Percentiles rank a stretch among this genome's conserved stretches.
These are phyloP conservation scores for Hamigera avellanea DNA, from an alignment of 495 filamentous ascomycete genomes.

Conservation along the genomic window DNA sequence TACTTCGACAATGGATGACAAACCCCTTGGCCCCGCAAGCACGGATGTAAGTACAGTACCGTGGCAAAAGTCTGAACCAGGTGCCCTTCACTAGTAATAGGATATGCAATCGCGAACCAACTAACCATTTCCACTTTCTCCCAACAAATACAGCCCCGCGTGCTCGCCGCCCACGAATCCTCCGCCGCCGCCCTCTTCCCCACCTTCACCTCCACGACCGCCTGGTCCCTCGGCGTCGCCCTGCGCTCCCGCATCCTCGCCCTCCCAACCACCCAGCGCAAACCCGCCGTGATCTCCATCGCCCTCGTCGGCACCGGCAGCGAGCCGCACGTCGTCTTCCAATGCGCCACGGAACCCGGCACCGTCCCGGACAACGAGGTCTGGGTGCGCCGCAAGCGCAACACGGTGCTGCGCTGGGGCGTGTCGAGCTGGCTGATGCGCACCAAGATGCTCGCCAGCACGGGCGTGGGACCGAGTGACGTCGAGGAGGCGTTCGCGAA, in stretches of 20 bases:
- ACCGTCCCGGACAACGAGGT: constrained; percentile 51
- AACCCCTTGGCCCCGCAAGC: constrained; percentile 23
- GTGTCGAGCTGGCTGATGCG: constrained; percentile 54
- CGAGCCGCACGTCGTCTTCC: constrained; percentile 46
- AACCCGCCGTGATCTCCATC: constrained; percentile 56
- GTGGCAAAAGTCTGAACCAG: no score
- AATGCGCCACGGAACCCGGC: constrained; percentile 42
- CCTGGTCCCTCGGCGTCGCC: constrained; percentile 52
- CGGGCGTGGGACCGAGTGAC: constrained; percentile 13
- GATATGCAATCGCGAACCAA: no score
- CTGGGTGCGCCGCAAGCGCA: constrained; percentile 51
- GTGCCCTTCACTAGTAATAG: no score
- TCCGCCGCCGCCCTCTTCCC: constrained; percentile 39
- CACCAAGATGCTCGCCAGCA: constrained; percentile 35
- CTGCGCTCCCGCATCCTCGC: constrained; percentile 50
- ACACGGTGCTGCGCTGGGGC: constrained; percentile 61
- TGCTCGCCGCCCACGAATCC: constrained; percentile 39
- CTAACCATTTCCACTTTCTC: no score
- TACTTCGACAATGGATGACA: constrained; percentile 20
- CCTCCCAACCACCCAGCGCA: constrained; percentile 31
- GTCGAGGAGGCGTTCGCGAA: constrained; percentile 47
- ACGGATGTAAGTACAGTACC: constrained; percentile 24
- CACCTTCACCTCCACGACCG: constrained; percentile 53
- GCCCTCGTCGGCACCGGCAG: constrained; percentile 36
- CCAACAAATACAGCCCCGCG: constrained; percentile 29